These are phyloP conservation scores for Penicillium olsonii DNA, from an alignment of 2,329 filamentous ascomycete genomes.

Conservation along the genomic window DNA sequence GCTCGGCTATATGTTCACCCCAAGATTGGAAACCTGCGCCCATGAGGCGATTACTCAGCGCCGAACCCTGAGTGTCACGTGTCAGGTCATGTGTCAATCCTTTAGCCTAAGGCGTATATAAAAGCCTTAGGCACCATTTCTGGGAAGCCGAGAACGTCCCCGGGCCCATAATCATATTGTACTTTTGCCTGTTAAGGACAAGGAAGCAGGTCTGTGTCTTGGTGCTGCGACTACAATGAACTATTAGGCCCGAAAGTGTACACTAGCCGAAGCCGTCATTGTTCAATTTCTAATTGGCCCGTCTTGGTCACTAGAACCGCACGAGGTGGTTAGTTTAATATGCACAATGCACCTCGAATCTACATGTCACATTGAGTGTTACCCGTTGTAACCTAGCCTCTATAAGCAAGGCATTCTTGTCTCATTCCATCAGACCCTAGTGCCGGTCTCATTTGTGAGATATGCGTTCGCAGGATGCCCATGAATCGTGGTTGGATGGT, in stretches of 20 bases:
- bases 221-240: neutral
- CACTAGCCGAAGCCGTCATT: neutral
- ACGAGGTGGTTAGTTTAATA: neutral
- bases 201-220: neutral
- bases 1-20: slow-evolving; percentile 19
- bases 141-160: neutral
- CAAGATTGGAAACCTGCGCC: neutral
- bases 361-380: slow-evolving; percentile 4
- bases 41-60: neutral
- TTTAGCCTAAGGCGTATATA: too few relatives aligned
- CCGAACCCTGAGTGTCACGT: too few relatives aligned
- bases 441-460: neutral
- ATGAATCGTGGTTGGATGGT: neutral
- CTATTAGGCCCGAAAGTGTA: neutral
- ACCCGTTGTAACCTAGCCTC: neutral
- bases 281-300: slow-evolving; percentile 1
- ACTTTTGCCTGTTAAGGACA: neutral
- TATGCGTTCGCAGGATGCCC: neutral
- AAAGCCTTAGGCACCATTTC: too few relatives aligned
- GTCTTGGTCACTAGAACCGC: neutral
- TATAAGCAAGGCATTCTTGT: neutral
- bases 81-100: too few relatives aligned
- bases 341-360: neutral
- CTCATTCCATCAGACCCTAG: neutral
- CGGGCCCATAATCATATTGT: neutral